Evolutionary conservation across 306 rosid species (phyloP).

Genomic region (Urtica urens): DNA sequence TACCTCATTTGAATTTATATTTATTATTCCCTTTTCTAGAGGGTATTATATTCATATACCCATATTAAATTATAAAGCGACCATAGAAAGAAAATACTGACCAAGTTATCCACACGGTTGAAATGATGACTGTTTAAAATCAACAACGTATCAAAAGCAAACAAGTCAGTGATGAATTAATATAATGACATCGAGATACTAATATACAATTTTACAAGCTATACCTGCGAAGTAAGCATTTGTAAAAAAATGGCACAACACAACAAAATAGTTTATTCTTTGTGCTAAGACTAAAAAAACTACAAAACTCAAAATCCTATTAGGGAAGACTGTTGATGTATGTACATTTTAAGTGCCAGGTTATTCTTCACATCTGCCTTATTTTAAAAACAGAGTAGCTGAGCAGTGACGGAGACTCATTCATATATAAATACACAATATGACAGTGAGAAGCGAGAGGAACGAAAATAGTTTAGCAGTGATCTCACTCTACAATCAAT

Average conservation of each 20-base stretch:
- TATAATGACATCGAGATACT: too few species aligned
- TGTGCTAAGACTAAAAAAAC: background rate
- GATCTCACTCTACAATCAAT: background rate
- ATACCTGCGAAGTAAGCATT: too few species aligned
- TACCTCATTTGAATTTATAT: background rate
- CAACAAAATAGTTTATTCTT: background rate
- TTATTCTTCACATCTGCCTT: background rate
- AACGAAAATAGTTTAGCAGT: background rate
- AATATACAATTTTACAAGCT: too few species aligned
- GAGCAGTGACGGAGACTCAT: too few species aligned
- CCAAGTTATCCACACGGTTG: too few species aligned
- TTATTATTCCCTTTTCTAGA: background rate
- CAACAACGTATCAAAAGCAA: too few species aligned
- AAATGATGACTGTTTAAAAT: too few species aligned
- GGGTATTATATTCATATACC: too few species aligned
- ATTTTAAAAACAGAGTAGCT: background rate
- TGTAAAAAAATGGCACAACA: background rate
- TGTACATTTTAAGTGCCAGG: background rate
- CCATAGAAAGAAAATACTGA: too few species aligned
- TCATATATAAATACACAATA: too few species aligned
- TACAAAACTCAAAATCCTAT: background rate
- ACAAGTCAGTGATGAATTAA: too few species aligned
- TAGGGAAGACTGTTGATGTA: slow-evolving; percentile 3
- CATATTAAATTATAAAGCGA: too few species aligned
- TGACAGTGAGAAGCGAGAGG: background rate